Evolutionary conservation across 2,329 filamentous ascomycete genomes (phyloP), one percentile per base, ranked within the genome.

Genomic region (Raffaelea arxii): DNA sequence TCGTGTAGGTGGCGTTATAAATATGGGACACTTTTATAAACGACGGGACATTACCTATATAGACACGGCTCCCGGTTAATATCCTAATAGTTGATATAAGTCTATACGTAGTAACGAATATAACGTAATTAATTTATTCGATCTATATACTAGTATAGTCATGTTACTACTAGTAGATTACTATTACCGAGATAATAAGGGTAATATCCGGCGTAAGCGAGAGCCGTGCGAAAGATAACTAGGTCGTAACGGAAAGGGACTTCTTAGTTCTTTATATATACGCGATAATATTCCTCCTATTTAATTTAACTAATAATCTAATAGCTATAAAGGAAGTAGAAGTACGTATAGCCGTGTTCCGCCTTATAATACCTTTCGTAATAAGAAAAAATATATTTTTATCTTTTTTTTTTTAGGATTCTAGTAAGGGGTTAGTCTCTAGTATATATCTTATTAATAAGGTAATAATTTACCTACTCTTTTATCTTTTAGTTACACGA

Each of bases 321-420:
- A 21, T n/a, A n/a, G 14, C 22, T 46, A 21, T 25, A 46, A 41
- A 46, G n/a, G 39, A 46, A 42, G 19, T 19, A 46, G 12, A 46
- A 46, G 27, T 46, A 21, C 6, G 21, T n/a, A 42, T 42, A 42
- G n/a, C 44, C 25, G 22, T 25, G 30, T 25, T 27, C 5, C n/a
- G 27, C 16, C 5, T 42, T 41, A 25, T 38, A 46, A 14, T 46
- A 24, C n/a, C 11, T 27, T 38, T 36, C 6, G 10, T 42, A 42
- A 22, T 25, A 46, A 6, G 14, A 25, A 12, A 46, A 46, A 6
- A 18, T 43, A 43, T 16, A 23, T 43, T 41, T 21, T 19, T 21
- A 46, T 30, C 25, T 41, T 18, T 46, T 41, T 11, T 36, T 36
- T 6, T 4, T 19, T 4, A 24, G 25, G 36, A 35, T 36, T 36